phyloP scores from a whole-genome alignment of 1,284 basidiomycete genomes.

The Trametes pubescens region DNA sequence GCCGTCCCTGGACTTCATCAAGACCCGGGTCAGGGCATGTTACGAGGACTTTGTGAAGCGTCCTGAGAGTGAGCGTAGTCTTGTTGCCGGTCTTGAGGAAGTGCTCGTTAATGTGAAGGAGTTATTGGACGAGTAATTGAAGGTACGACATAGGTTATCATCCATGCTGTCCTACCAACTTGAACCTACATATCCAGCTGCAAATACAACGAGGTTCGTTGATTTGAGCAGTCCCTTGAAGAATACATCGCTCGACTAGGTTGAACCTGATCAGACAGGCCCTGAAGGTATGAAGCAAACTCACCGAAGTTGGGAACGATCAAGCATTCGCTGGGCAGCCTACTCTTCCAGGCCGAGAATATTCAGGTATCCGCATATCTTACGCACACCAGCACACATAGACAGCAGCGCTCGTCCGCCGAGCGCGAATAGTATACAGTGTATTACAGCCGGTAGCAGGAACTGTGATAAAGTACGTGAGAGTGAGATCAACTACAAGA shows the following conservation, averaged over 20 bases:
- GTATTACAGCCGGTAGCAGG: conserved; percentile 33
- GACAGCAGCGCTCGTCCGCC: not conserved
- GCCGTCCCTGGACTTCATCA: conserved; percentile 33
- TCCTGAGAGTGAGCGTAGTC: conserved; percentile 27
- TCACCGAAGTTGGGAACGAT: no score
- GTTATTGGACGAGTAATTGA: conserved; percentile 7
- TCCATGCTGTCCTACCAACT: no score
- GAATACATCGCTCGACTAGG: no score
- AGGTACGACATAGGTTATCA: no score
- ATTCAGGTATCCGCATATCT: no score
- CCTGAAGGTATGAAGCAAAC: no score
- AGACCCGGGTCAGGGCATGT: conserved; percentile 31
- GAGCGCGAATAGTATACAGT: conserved; percentile 29
- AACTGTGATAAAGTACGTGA: conserved; percentile 26
- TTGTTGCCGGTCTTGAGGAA: conserved; percentile 22
- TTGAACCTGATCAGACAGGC: no score
- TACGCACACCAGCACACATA: not conserved
- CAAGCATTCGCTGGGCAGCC: no score
- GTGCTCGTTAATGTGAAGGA: conserved; percentile 19
- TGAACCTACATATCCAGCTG: no score
- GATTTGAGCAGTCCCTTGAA: no score
- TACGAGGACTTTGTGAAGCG: conserved; percentile 36
- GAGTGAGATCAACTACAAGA: conserved; percentile 20
- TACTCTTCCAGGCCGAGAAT: no score
- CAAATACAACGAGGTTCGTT: no score